Base-by-base conservation (phyloP, 345 rosid species). In the Citrus hindsii region DNA sequence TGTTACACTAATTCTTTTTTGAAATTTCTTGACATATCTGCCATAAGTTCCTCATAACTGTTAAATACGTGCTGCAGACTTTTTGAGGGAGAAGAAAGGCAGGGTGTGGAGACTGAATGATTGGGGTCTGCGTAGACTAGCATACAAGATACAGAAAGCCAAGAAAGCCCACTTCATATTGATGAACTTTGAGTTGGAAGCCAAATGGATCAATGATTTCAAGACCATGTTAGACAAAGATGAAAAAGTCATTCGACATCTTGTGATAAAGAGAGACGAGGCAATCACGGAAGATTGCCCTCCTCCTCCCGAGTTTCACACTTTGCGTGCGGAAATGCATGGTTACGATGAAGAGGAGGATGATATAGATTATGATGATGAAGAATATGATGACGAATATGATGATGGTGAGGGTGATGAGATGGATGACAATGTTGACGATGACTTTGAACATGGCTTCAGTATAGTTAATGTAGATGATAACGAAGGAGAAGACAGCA, bases 171-270 rank as follows among this genome's bases (percentile, higher is more conserved):
- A 91, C 83, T 93, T 93, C 85, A 90, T 93, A 4, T 83, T 95
- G 79, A 91, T 93, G 99, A 95, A 95, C 89, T 93, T 95, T 66
- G 98, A 95, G 90, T 59, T 95, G 66, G 98, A 93, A 73, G 97
- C 97, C 2, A 87, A 84, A 81, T 90, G 85, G 92, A 86, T 93
- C 35, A 90, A 95, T 74, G 96, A 92, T 68, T 93, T 95, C 77
- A 95, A 93, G 84, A 82, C 76, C 76, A 71, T 93, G 93, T 74
- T 95, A 77, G 99, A 92, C 88, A 72, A 79, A 76, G 99, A 95
- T 10, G 98, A 91, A 77, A 90, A 94, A 80, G 92, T 95, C 77
- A 90, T 95, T 65, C 88, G 99, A 55, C 98, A 93, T 87, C 92
- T 95, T 22, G 97, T 92, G 79, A 92, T 93, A 68, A 95, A 93